Conservation (phyloP, 2,329 filamentous ascomycete genomes). For the Byssoonygena ceratinophila region DNA sequence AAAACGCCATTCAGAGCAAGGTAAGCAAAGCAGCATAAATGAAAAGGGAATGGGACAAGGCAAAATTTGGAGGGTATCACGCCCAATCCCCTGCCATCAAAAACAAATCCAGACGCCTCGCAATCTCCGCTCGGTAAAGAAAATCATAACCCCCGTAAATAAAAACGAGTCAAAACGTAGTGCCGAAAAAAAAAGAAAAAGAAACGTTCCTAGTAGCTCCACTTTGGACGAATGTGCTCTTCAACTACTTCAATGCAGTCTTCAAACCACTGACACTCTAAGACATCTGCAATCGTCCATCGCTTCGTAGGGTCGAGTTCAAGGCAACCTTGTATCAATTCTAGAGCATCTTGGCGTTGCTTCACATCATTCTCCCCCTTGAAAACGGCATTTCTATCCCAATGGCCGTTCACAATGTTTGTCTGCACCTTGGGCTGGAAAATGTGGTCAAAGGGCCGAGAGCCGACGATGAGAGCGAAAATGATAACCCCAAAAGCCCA, state of each 20-base stretch:
- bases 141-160: not conserved
- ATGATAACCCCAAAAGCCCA: constrained; percentile 58
- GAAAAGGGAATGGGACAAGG: not conserved
- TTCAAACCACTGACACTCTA: constrained; percentile 47
- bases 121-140: not conserved
- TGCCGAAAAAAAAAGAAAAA: not conserved
- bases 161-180: no score
- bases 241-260: constrained; percentile 2
- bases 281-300: constrained; percentile 48
- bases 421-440: constrained; percentile 49
- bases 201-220: constrained; percentile 2
- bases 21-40: no score
- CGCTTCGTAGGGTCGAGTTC: constrained; percentile 46
- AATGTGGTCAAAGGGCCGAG: constrained; percentile 51
- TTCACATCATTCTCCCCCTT: constrained; percentile 29
- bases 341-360: constrained; percentile 39
- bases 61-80: constrained; percentile 8
- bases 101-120: constrained; percentile 3
- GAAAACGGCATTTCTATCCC: constrained; percentile 44
- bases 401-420: constrained; percentile 51
- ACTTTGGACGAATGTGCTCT: constrained; percentile 8
- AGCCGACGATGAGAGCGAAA: constrained; percentile 50
- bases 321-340: constrained; percentile 51
- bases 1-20: not conserved
- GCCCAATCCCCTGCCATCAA: not conserved